Evolutionary conservation across 768 basidiomycete species (phyloP).

Genomic region (Russula olivacea): DNA sequence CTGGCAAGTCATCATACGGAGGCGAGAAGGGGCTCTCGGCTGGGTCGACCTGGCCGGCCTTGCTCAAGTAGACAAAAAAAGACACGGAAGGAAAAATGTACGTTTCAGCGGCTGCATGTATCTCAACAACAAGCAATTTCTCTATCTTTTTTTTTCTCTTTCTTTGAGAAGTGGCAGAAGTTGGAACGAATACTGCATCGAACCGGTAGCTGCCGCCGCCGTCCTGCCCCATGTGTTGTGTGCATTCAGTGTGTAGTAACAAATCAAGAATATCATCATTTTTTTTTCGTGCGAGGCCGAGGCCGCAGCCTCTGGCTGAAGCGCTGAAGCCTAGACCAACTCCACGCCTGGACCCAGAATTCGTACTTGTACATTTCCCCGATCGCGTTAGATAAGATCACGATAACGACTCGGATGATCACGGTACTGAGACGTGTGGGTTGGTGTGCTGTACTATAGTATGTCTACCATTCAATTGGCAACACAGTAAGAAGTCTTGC

Average conservation of each 20-base stretch:
- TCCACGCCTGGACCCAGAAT: not conserved
- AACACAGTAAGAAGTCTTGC: no score
- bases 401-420: no score
- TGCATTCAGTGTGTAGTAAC: not conserved
- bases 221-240: not conserved
- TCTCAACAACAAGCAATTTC: not conserved
- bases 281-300: not conserved
- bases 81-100: conserved; percentile 1
- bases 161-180: not conserved
- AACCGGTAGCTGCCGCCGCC: not conserved
- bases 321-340: not conserved
- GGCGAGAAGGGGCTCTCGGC: conserved; percentile 75
- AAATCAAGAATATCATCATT: conserved; percentile 1
- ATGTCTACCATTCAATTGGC: no score
- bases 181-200: conserved; percentile 1
- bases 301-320: not conserved
- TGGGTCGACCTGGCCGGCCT: conserved; percentile 64
- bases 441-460: no score
- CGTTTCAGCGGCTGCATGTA: conserved; percentile 5
- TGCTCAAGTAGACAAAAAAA: conserved; percentile 46
- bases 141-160: not conserved
- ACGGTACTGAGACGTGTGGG: no score
- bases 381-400: not conserved
- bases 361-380: not conserved
- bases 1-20: conserved; percentile 61